Conservation (phyloP, 1,139 yeast genomes). For the Spencermartinsiella ligniputridi region DNA sequence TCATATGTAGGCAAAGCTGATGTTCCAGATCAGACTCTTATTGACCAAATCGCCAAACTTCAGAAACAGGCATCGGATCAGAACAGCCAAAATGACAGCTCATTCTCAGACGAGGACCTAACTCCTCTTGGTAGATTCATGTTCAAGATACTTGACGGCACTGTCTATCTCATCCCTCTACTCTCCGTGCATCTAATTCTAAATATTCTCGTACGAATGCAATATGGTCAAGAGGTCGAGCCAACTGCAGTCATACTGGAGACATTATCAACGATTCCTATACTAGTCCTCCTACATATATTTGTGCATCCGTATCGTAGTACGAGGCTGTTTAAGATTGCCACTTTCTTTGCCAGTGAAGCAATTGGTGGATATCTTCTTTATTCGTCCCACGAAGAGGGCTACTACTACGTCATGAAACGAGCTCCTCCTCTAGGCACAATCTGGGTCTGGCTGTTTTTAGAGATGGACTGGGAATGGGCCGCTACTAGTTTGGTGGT, state of each 20-base stretch:
- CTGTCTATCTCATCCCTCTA: slow-evolving; percentile 31
- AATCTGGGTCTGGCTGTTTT: slow-evolving; percentile 38
- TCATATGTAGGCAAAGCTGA: slow-evolving; percentile 23
- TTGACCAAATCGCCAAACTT: slow-evolving; percentile 27
- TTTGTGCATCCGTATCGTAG: slow-evolving; percentile 26
- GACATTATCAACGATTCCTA: slow-evolving; percentile 27
- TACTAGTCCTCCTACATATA: slow-evolving; percentile 27
- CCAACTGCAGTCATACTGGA: slow-evolving; percentile 21
- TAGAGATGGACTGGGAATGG: slow-evolving; percentile 38
- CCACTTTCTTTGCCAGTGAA: slow-evolving; percentile 24
- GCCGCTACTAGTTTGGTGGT: slow-evolving; percentile 30
- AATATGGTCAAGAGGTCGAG: slow-evolving; percentile 29
- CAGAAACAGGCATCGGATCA: slow-evolving; percentile 11
- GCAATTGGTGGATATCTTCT: slow-evolving; percentile 34
- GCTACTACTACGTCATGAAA: slow-evolving; percentile 38
- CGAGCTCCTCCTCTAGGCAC: slow-evolving; percentile 41
- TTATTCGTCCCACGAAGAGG: slow-evolving; percentile 33
- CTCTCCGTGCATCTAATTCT: slow-evolving; percentile 32
- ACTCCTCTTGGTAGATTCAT: slow-evolving; percentile 23
- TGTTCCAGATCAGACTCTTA: slow-evolving; percentile 26
- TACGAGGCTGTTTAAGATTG: slow-evolving; percentile 21
- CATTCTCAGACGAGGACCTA: slow-evolving; percentile 21
- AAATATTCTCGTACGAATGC: slow-evolving; percentile 33
- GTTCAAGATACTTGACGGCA: slow-evolving; percentile 30
- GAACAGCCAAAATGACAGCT: background rate